phyloP scores from a whole-genome alignment of 176 grass and related monocot species.

The Miscanthus lutarioriparius region DNA sequence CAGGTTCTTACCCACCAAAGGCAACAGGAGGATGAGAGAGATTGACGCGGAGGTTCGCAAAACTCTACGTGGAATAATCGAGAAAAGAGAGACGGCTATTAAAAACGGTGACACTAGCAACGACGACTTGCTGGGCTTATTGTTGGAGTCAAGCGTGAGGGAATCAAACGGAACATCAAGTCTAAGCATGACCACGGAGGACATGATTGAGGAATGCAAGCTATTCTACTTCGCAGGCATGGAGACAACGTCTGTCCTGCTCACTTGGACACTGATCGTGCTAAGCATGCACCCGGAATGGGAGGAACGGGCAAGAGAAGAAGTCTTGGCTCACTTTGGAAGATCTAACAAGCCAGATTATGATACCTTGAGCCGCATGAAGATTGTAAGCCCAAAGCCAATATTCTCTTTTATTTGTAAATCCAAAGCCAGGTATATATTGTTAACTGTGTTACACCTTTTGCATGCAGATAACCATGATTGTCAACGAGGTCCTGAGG shows the following conservation, averaged over 20 bases:
- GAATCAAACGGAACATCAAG: conserved; percentile 42
- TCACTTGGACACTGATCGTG: conserved; percentile 73
- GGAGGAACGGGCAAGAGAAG: conserved; percentile 67
- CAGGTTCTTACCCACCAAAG: conserved; percentile 66
- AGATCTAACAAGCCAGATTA: conserved; percentile 41
- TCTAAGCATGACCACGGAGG: conserved; percentile 48
- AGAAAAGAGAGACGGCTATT: conserved; percentile 48
- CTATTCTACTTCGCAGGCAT: conserved; percentile 86
- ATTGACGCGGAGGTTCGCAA: conserved; percentile 26
- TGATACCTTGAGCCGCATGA: conserved; percentile 57
- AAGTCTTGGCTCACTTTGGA: conserved; percentile 62
- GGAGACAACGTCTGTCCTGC: conserved; percentile 71
- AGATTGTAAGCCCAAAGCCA: conserved; percentile 53
- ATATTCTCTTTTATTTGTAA: background rate
- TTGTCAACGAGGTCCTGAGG: conserved; percentile 65
- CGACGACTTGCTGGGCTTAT: conserved; percentile 59
- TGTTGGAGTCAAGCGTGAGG: conserved; percentile 59
- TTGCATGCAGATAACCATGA: conserved; percentile 57
- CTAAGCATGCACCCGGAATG: conserved; percentile 77
- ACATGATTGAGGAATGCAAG: conserved; percentile 81
- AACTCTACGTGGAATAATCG: conserved; percentile 57
- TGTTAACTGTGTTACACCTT: no score
- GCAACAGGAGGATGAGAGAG: conserved; percentile 52
- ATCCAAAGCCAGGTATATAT: no score
- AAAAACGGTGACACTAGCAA: conserved; percentile 37